Evolutionary conservation across 1,139 yeast genomes (phyloP).

Genomic region (Suhomyces coccinellae): DNA sequence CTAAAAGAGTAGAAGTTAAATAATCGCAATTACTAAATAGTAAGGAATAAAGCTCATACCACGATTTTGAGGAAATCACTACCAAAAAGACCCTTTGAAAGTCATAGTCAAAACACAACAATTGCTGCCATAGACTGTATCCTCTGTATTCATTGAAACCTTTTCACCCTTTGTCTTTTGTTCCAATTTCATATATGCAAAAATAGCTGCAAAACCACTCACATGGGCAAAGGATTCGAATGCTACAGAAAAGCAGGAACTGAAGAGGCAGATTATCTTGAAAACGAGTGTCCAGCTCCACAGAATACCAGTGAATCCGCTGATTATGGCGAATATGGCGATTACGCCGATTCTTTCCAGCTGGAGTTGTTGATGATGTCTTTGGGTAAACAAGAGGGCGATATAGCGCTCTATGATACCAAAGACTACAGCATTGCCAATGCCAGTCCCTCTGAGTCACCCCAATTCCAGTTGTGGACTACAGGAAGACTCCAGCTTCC

Average conservation of each 20-base stretch:
- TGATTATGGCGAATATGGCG: background rate
- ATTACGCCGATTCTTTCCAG: background rate
- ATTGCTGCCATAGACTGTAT: too few species aligned
- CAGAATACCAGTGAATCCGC: background rate
- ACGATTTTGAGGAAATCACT: too few species aligned
- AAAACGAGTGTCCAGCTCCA: background rate
- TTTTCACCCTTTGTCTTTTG: too few species aligned
- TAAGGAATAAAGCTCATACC: too few species aligned
- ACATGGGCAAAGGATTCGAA: background rate
- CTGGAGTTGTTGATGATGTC: background rate
- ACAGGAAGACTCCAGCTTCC: conserved; percentile 7
- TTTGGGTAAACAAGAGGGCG: background rate
- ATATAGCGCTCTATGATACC: background rate
- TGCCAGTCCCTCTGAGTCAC: background rate
- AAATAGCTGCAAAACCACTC: background rate
- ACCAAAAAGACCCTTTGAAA: too few species aligned
- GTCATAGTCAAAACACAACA: too few species aligned
- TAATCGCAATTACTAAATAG: too few species aligned
- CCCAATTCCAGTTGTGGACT: conserved; percentile 1
- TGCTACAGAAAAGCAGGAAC: background rate
- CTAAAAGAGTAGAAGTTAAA: too few species aligned
- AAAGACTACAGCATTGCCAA: background rate
- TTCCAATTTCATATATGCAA: too few species aligned
- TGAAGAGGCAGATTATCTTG: background rate
- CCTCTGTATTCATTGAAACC: too few species aligned